phyloP scores from a whole-genome alignment of 306 rosid genomes.

The Cucumis melo region DNA sequence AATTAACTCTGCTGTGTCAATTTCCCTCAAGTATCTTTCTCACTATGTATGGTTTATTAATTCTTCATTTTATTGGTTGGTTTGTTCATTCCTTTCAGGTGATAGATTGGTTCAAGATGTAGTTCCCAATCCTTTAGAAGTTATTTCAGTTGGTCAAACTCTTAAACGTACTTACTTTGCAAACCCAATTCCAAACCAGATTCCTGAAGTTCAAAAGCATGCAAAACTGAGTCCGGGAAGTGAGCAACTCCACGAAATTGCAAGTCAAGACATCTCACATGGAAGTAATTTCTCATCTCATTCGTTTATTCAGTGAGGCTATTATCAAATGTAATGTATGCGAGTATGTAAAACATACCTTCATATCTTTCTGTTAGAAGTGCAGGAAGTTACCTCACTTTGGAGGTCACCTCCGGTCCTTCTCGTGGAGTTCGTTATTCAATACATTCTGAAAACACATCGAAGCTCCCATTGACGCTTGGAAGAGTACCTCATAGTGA shows the following conservation, averaged over 20 bases:
- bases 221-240: constrained; percentile 19
- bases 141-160: constrained; percentile 42
- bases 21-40: neutral
- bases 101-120: constrained; percentile 48
- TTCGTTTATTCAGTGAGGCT: constrained; percentile 1
- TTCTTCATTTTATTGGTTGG: neutral
- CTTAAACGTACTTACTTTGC: constrained; percentile 37
- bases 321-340: constrained; percentile 14
- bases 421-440: constrained; percentile 47
- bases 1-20: neutral
- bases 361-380: constrained; percentile 59
- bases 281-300: constrained; percentile 65
- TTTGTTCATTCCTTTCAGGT: constrained; percentile 16
- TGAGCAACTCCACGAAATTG: constrained; percentile 25
- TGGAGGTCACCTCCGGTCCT: constrained; percentile 93
- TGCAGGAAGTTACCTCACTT: constrained; percentile 89
- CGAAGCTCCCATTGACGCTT: constrained; percentile 56
- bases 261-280: constrained; percentile 23
- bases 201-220: constrained; percentile 34
- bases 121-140: constrained; percentile 34
- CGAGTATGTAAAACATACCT: constrained; percentile 29
- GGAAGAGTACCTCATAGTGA: constrained; percentile 86
- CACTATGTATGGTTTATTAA: neutral
- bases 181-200: constrained; percentile 18
- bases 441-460: constrained; percentile 35